Evolutionary conservation across 139 green algal species (phyloP).

Genomic region (Nannochloris sp.): DNA sequence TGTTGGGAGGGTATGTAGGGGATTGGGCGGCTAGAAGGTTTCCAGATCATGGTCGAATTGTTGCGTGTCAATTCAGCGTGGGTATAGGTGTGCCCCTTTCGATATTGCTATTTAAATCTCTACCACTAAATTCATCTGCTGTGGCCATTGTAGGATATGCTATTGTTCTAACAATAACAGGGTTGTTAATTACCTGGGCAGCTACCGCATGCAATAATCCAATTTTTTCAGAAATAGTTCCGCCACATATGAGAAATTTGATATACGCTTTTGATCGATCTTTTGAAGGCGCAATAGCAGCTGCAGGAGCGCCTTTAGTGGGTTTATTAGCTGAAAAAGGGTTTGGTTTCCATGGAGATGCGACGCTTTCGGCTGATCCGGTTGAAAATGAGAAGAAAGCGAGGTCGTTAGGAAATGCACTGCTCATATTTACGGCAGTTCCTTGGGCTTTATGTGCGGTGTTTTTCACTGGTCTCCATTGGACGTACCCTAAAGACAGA

Average conservation of each 20-base stretch:
- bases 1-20: constrained; percentile 14
- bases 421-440: constrained; percentile 33
- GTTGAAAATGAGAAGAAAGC: constrained; percentile 25
- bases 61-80: constrained; percentile 42
- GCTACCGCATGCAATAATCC: constrained; percentile 53
- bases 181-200: constrained; percentile 38
- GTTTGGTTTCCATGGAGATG: constrained; percentile 22
- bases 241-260: constrained; percentile 38
- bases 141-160: constrained; percentile 20
- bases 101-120: constrained; percentile 15
- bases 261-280: constrained; percentile 66
- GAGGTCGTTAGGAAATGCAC: constrained; percentile 28
- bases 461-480: constrained; percentile 23
- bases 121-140: not conserved
- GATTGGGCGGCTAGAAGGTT: constrained; percentile 33
- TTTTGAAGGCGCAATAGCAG: constrained; percentile 45
- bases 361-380: not conserved
- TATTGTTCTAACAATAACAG: constrained; percentile 11
- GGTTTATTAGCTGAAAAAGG: constrained; percentile 31
- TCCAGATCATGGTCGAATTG: constrained; percentile 40
- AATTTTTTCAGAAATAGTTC: constrained; percentile 53
- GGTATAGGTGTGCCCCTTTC: constrained; percentile 28
- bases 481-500: constrained; percentile 18
- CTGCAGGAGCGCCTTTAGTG: constrained; percentile 36
- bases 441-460: constrained; percentile 35